Evolutionary conservation across 2,329 filamentous ascomycete genomes (phyloP).

Genomic region (Metarhizium guizhouense): DNA sequence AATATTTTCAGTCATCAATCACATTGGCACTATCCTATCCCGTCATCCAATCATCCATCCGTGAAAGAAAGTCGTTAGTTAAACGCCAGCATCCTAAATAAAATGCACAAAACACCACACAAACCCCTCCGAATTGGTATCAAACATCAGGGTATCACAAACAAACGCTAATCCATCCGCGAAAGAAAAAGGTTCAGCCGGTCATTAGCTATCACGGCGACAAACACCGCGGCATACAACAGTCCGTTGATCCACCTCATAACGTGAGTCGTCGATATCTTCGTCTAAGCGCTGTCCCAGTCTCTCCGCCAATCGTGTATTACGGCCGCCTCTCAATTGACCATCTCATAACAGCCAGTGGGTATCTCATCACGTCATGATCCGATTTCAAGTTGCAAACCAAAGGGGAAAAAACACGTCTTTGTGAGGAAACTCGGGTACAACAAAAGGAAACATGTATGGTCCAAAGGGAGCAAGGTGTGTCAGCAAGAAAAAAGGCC

Average conservation of each 20-base stretch:
- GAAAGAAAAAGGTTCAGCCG: not conserved
- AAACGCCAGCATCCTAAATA: not conserved
- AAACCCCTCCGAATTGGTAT: constrained; percentile 4
- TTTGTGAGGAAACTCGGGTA: not conserved
- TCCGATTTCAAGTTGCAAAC: not conserved
- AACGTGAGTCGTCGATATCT: constrained; percentile 10
- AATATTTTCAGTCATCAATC: not conserved
- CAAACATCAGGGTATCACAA: constrained; percentile 9
- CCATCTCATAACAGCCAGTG: constrained; percentile 12
- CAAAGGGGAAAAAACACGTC: not conserved
- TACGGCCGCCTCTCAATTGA: not conserved
- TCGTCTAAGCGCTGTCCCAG: constrained; percentile 5
- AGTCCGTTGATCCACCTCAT: not conserved
- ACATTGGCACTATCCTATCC: not conserved
- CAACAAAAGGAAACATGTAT: not conserved
- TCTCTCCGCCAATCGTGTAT: constrained; percentile 4
- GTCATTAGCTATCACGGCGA: not conserved
- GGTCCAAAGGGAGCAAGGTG: not conserved
- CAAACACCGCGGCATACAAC: not conserved
- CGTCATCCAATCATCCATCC: not conserved
- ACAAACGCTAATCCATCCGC: constrained; percentile 1
- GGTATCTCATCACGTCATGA: constrained; percentile 17
- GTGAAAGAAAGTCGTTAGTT: not conserved
- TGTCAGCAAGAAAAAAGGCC: not conserved
- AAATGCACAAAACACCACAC: not conserved